phyloP scores from a whole-genome alignment of 2,329 filamentous ascomycete genomes.

The Botrytis tulipae region DNA sequence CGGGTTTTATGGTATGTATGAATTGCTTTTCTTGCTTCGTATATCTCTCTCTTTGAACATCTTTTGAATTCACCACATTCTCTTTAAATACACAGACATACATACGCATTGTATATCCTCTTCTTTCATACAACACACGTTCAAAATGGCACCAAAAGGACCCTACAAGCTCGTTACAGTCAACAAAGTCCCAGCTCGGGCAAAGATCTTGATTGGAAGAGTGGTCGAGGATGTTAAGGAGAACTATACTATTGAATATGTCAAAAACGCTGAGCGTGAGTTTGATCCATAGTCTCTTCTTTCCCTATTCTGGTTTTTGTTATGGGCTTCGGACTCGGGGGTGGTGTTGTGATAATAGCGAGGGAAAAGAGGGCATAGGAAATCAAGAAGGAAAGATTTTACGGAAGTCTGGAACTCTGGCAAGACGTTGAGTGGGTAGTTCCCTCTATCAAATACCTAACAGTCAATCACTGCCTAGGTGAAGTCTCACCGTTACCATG shows the following conservation, averaged over 20 bases:
- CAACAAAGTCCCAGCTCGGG: slow-evolving; percentile 65
- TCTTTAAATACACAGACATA: neutral
- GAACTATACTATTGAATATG: slow-evolving; percentile 60
- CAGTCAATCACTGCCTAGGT: fast-evolving
- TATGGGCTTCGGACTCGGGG: neutral
- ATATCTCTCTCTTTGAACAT: neutral
- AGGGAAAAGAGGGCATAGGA: too few species aligned
- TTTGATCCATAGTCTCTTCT: slow-evolving; percentile 8
- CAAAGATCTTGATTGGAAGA: slow-evolving; percentile 59
- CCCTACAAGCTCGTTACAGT: slow-evolving; percentile 65
- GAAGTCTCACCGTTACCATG: neutral
- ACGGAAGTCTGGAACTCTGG: neutral
- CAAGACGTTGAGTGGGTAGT: neutral
- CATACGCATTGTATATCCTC: neutral
- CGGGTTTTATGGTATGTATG: neutral
- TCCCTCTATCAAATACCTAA: neutral
- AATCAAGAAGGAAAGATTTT: too few species aligned
- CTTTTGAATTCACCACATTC: too few species aligned
- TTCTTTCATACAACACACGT: neutral
- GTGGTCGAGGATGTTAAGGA: slow-evolving; percentile 61
- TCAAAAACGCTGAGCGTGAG: slow-evolving; percentile 61
- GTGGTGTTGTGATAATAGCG: too few species aligned
- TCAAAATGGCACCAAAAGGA: slow-evolving; percentile 45
- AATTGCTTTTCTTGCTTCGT: neutral
- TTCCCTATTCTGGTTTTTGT: neutral